Percentiles rank a stretch among this genome's conserved stretches.
These are phyloP conservation scores for Fraxinus nigra DNA, from an alignment of 305 asterid species.

Conservation along the genomic window DNA sequence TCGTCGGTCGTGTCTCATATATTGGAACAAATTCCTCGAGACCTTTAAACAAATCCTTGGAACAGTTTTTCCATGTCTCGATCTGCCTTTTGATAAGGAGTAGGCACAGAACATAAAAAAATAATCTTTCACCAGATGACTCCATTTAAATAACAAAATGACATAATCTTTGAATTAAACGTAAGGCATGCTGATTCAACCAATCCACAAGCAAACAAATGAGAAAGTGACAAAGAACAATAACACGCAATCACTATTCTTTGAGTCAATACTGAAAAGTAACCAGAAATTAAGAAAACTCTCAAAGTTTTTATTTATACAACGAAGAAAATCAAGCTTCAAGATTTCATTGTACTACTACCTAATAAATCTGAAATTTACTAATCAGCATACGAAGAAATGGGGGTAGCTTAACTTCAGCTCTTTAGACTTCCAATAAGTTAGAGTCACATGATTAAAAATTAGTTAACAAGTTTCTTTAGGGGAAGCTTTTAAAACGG, in stretches of 20 bases:
- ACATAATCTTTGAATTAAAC: too few species aligned
- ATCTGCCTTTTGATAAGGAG: conserved; percentile 96
- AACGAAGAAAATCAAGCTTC: background rate
- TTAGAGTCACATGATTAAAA: background rate
- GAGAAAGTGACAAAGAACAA: background rate
- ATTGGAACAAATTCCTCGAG: conserved; percentile 87
- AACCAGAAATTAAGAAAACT: too few species aligned
- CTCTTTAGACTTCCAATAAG: background rate
- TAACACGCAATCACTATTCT: too few species aligned
- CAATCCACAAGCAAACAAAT: background rate
- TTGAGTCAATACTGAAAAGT: too few species aligned
- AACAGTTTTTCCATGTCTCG: conserved; percentile 81
- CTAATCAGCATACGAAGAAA: background rate
- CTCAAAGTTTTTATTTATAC: background rate
- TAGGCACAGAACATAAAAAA: conserved; percentile 27
- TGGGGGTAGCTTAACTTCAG: background rate
- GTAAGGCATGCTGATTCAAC: background rate
- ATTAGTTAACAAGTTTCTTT: background rate
- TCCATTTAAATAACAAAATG: background rate
- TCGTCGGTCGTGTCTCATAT: conserved; percentile 83
- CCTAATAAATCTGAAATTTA: background rate
- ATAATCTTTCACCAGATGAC: background rate
- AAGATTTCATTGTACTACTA: background rate
- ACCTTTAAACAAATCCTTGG: conserved; percentile 73
- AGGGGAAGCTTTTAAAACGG: background rate